Base-by-base conservation (phyloP, 2,329 filamentous ascomycete species). In the Microcera coccophila region DNA sequence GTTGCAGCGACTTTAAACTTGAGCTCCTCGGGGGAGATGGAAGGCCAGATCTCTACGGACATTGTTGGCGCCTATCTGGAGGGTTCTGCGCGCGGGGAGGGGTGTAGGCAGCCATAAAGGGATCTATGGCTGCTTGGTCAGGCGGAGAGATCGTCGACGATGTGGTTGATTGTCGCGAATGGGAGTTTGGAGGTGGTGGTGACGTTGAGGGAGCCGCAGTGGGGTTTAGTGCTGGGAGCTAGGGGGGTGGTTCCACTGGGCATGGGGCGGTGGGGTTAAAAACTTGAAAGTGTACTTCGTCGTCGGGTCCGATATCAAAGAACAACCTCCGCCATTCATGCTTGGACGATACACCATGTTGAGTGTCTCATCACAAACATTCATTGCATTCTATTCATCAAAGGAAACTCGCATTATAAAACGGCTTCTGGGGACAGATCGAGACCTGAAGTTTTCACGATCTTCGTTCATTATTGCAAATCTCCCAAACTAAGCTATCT, bases 1-100 rank as follows among this genome's bases (percentile, higher is more conserved):
- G 73, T 69, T 49, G 71, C 68, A 53, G 72, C 71, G 52, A 71
- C 64, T 51, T 72, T 71, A 57, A 62, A 58, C 66, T 72, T 69
- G 63, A 79, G 72, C 55, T 77, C 70, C 21, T 64, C 67, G 3
- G 70, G 68, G 40, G 74, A 63, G 43, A 80, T 62, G 54, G 68
- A 68, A 62, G 78, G 78, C 76, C 76, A 81, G 67, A 81, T 73
- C 52, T 72, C 74, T 52, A 81, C 62, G 48, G 78, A 78, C 78
- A 81, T 81, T 51, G n/a, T 55, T 42, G 36, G 20, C 31, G 52
- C 45, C 50, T 54, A 50, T 33, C 26, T 34, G 18, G 26, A 41
- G 11, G n/a, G 33, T 20, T 32, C 29, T 32, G 19, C 55, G 37
- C 34, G 21, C 29, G 19, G 15, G 16, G 2, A 11, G 10, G 20